Percentiles rank a stretch among this genome's conserved stretches.
Evolutionary conservation across 2,329 filamentous ascomycete genomes (phyloP).

Genomic region (Claviceps africana): DNA sequence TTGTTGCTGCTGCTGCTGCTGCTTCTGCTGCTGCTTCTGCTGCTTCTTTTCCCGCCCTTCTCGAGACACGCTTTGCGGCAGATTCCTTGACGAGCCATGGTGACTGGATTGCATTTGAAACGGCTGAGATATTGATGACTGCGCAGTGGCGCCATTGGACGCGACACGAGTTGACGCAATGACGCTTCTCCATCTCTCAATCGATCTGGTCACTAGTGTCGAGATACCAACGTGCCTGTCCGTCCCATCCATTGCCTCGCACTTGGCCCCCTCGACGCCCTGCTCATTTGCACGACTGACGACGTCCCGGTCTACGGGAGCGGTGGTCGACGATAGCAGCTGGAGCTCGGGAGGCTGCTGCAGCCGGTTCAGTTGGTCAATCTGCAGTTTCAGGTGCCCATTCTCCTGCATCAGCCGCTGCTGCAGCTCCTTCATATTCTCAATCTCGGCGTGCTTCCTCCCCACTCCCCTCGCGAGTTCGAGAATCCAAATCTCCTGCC

Average conservation of each 20-base stretch:
- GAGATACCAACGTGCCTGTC: slow-evolving; percentile 39
- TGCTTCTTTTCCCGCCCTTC: slow-evolving; percentile 12
- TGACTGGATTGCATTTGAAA: slow-evolving; percentile 9
- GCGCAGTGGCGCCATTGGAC: slow-evolving; percentile 32
- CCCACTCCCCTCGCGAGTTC: slow-evolving; percentile 48
- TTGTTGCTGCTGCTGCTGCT: slow-evolving; percentile 5
- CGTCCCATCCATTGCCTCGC: slow-evolving; percentile 32
- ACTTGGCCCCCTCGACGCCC: slow-evolving; percentile 24
- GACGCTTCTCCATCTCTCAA: slow-evolving; percentile 49
- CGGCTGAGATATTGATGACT: slow-evolving; percentile 32
- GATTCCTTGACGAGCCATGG: slow-evolving; percentile 12
- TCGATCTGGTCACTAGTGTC: slow-evolving; percentile 37
- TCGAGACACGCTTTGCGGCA: slow-evolving; percentile 11
- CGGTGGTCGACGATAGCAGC: slow-evolving; percentile 34
- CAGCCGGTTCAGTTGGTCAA: slow-evolving; percentile 43
- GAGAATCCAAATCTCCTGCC: slow-evolving; percentile 45
- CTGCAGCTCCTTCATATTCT: slow-evolving; percentile 36
- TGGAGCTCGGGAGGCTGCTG: slow-evolving; percentile 49
- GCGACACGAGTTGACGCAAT: slow-evolving; percentile 36
- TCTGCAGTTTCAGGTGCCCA: slow-evolving; percentile 39
- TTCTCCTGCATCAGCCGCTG: slow-evolving; percentile 42
- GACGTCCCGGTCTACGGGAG: slow-evolving; percentile 36
- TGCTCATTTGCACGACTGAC: slow-evolving; percentile 33
- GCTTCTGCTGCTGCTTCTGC: slow-evolving; percentile 10
- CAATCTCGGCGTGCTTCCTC: slow-evolving; percentile 39